Base-by-base conservation (phyloP, 306 rosid species). In the Myrica gale region DNA sequence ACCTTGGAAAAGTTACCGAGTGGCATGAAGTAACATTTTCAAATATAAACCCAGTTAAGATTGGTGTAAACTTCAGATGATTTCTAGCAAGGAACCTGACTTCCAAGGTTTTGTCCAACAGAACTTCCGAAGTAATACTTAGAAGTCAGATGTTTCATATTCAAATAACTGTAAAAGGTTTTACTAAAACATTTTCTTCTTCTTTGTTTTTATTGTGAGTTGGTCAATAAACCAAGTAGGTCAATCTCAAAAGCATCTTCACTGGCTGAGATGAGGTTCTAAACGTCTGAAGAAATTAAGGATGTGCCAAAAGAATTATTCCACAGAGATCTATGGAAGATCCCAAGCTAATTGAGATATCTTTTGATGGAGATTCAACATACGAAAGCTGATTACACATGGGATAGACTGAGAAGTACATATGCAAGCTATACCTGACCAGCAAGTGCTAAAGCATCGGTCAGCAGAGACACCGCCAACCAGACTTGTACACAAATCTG, bases 401-500 rank as follows among this genome's bases (percentile, higher is more conserved):
- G 41, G 50, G 65, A 50, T 74, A 73, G 41, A 76, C 42, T 55
- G 68, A 51, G 37, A 41, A 42, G 56, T 50, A 20, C 9, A 57
- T 9, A 46, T 50, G 70, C 66, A 20, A 85, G 65, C 17, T 83
- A 69, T 78, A 89, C 98, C 97, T 94, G 98, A 75, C 93, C 98
- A 86, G 99, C 91, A 78, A 95, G 93, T 4, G 99, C 97, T 73
- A 95, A 74, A 51, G 97, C 97, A 89, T 95, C 99, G 17, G 90
- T 95, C 75, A 95, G 91, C 88, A 95, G 81, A 74, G 99, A 95
- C 61, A 90, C 47, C 45, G 97, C 91, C 91, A 92, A 63, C 99
- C 99, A 92, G 83, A 92, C 91, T 89, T 95, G 79, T 76, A 89
- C 77, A 84, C 94, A 86, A 81, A 95, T 90, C 87, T 95, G 97